phyloP scores from a whole-genome alignment of 2,329 filamentous ascomycete genomes.

The Alternaria postmessia region DNA sequence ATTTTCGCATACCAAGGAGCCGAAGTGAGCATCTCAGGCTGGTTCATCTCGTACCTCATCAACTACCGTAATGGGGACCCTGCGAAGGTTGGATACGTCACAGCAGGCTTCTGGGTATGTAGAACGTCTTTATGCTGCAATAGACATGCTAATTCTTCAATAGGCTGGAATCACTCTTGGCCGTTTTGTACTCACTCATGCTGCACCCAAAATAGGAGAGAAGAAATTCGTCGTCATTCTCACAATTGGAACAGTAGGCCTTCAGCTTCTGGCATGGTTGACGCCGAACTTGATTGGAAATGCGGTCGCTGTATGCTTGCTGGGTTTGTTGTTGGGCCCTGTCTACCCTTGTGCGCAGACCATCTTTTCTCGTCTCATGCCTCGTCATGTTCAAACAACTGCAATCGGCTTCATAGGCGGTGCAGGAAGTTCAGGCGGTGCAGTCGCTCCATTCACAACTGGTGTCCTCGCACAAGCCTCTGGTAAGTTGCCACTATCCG shows the following conservation, averaged over 20 bases:
- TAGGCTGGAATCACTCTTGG: slow-evolving; percentile 79
- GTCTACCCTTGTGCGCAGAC: slow-evolving; percentile 78
- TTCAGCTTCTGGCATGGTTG: slow-evolving; percentile 81
- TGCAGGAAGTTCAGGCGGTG: slow-evolving; percentile 74
- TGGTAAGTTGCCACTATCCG: background rate
- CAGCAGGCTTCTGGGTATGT: slow-evolving; percentile 70
- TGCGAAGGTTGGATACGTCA: slow-evolving; percentile 78
- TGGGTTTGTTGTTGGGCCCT: slow-evolving; percentile 79
- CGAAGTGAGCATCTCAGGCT: slow-evolving; percentile 83
- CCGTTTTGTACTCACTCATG: slow-evolving; percentile 73
- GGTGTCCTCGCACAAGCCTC: slow-evolving; percentile 67
- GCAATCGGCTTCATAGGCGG: slow-evolving; percentile 73
- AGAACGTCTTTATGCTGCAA: background rate
- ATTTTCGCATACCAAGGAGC: slow-evolving; percentile 88
- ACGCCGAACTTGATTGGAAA: slow-evolving; percentile 72
- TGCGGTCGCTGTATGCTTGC: slow-evolving; percentile 61
- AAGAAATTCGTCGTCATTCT: slow-evolving; percentile 72
- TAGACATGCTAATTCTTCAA: slow-evolving; percentile 22
- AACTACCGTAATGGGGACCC: slow-evolving; percentile 74
- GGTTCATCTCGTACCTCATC: slow-evolving; percentile 88
- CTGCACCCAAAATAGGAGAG: slow-evolving; percentile 74
- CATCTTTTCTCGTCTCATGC: slow-evolving; percentile 69
- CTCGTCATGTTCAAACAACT: slow-evolving; percentile 66
- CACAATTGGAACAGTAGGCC: slow-evolving; percentile 67
- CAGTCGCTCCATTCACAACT: slow-evolving; percentile 71